Percentiles rank a stretch among this genome's conserved stretches.
Conservation (phyloP, 2,329 filamentous ascomycete genomes). For the Alternaria postmessia region DNA sequence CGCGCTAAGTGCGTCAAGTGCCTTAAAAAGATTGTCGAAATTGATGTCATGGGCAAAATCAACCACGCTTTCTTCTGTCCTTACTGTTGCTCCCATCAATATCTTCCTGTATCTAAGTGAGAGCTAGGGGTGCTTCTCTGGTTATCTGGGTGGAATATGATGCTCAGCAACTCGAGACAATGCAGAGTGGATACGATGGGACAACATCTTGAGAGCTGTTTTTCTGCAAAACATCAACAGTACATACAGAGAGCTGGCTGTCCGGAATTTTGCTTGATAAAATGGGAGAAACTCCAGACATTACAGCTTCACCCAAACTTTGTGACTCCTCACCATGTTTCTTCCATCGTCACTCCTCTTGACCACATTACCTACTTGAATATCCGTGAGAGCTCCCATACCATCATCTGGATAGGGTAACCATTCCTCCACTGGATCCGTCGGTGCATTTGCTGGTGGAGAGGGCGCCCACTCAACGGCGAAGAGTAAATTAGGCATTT, state of each 20-base stretch:
- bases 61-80: too few species aligned
- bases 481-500: background rate
- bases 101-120: too few species aligned
- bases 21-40: too few species aligned
- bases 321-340: slow-evolving; percentile 11
- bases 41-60: too few species aligned
- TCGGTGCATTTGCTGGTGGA: background rate
- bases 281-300: too few species aligned
- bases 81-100: too few species aligned
- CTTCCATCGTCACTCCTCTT: slow-evolving; percentile 9
- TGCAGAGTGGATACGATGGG: too few species aligned
- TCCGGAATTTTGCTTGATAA: background rate
- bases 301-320: background rate
- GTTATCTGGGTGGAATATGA: too few species aligned
- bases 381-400: background rate
- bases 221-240: accelerated
- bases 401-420: background rate
- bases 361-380: background rate
- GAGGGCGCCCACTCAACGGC: background rate
- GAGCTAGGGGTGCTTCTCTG: too few species aligned
- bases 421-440: background rate
- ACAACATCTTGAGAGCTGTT: accelerated
- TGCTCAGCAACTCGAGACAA: too few species aligned
- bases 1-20: too few species aligned
- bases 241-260: too few species aligned